Base-by-base conservation (phyloP, 768 basidiomycete genomes). In the Termitomyces sp. region DNA sequence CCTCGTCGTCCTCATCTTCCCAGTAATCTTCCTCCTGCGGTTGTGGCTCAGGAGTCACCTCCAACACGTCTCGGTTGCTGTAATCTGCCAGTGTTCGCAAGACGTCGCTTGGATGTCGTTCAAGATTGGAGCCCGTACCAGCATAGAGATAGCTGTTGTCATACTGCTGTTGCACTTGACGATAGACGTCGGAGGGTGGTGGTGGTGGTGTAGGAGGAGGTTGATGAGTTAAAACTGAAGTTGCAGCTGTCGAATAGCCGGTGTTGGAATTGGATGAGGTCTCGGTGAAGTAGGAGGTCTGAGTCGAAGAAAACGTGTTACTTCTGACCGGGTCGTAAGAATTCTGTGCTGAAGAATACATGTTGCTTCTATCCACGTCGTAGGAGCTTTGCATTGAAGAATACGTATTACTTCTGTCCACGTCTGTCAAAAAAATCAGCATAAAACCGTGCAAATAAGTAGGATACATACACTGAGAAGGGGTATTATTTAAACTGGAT, bases 1-100 rank as follows among this genome's bases (percentile, higher is more conserved):
- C 84, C 18, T 85, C 84, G 57, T 94, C 91, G 24, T 80, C 81
- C 15, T 82, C 81, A 24, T 87, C 85, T 49, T 88, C 86, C 76
- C 83, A 86, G 60, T 80, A 84, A 44, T 82, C 81, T 40, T 80
- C 65, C 16, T 62, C 68, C 16, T 67, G 65, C 2, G 22, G 18
- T 63, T 70, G 71, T 22, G 72, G 63, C 1, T 75, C 73, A 7
- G 68, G 18, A 24, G 62, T 63, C 15, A 66, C 65, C 33, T 66
- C 58, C 13, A 42, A 48, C 13, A 42, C 22, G n/a, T 60, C 39
- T 39, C 48, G 36, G 36, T 58, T 66, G 57, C 67, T 65, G 60
- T 72, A 76, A 49, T 74, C 72, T 16, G 75, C 79, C 49, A 79
- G 63, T 8, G 74, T 69, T 38, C 69, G 71, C 50, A 78, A 50